Evolutionary conservation across 805 yeast genomes (phyloP), one percentile per base, ranked within the genome.

Genomic region (Sugiyamaella marilandica): DNA sequence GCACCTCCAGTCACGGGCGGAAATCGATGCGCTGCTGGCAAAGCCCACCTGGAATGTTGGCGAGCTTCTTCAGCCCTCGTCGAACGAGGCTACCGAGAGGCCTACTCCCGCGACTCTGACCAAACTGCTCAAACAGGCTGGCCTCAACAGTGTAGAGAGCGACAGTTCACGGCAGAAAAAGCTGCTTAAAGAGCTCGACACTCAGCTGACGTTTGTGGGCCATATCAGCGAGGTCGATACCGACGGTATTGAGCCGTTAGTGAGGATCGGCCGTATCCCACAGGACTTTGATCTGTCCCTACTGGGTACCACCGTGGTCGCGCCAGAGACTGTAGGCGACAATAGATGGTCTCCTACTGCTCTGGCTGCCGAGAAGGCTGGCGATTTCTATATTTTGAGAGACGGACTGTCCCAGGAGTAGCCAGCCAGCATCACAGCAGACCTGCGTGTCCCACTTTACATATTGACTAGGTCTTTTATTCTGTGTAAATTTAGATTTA

Each of bases 131-230:
- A 57, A 59, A 45, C 61, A 60, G 47, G 60, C 68, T 14, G 70
- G 69, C 5, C 56, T 67, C 24, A 50, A 53, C 41, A 45, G 57
- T 18, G 59, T 53, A 3, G 53, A 57, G 16, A 55, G 56, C 24
- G 58, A 53, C 32, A 41, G 51, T 5, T 47, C 46, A 18, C 45
- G 52, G 24, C 59, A 62, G 50, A 29, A 49, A 26, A 51, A 45
- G 35, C 50, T 68, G 43, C 50, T 62, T 24, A 44, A 48, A 5
- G 71, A 70, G 36, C 58, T 71, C 10, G 56, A 58, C 14, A 65
- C 64, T 44, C 75, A 72, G 60, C 61, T 72, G 31, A 62, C 58
- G 24, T 72, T 72, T 53, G 70, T 72, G 2, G 71, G 71, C 54
- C 68, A 65, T n/a, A 62, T 72, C 16, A 57, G 62, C n/a, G 62